Evolutionary conservation across 176 grass and related monocot genomes (phyloP).

Genomic region (Ananas comosus): DNA sequence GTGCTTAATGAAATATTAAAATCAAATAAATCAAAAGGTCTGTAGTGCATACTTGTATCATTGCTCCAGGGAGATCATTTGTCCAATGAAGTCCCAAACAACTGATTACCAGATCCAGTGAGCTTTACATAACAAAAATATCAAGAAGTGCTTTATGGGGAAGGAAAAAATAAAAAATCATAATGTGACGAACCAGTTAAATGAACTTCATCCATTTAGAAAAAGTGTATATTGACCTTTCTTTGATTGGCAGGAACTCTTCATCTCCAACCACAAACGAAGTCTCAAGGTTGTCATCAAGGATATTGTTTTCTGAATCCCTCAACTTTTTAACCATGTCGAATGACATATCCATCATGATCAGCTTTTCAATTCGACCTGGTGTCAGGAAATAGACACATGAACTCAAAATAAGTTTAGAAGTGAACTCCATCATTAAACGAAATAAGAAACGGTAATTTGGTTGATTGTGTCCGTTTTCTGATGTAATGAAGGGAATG

Average conservation of each 20-base stretch:
- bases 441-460: too few species aligned
- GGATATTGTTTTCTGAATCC: conserved; percentile 36
- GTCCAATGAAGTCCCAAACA: conserved; percentile 98
- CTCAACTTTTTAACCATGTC: conserved; percentile 71
- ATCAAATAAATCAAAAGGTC: not conserved
- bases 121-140: conserved; percentile 45
- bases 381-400: conserved; percentile 14
- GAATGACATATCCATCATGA: conserved; percentile 93
- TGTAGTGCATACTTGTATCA: conserved; percentile 63
- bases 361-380: conserved; percentile 84
- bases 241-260: conserved; percentile 79
- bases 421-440: not conserved
- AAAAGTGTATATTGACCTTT: conserved; percentile 46
- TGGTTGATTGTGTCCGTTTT: too few species aligned
- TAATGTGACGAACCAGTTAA: not conserved
- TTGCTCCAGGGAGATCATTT: conserved; percentile 92
- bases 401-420: not conserved
- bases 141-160: not conserved
- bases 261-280: conserved; percentile 68
- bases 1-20: not conserved
- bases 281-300: conserved; percentile 27
- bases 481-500: too few species aligned
- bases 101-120: conserved; percentile 78
- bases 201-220: not conserved
- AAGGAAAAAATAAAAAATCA: not conserved